Percentiles rank a stretch among this genome's conserved stretches.
phyloP scores from a whole-genome alignment of 2,329 filamentous ascomycete species.

The Xylaria sp. region DNA sequence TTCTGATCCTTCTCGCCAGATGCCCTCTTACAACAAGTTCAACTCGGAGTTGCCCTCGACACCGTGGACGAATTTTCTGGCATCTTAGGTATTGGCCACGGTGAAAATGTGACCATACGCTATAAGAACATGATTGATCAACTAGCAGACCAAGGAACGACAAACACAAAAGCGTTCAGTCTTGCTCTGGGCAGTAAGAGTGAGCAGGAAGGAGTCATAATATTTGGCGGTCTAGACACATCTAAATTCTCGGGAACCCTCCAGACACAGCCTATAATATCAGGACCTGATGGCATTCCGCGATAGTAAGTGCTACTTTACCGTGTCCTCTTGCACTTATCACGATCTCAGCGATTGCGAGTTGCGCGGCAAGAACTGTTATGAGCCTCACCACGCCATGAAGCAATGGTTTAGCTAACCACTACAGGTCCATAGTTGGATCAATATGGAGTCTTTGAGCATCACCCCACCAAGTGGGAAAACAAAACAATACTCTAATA shows the following conservation, averaged over 20 bases:
- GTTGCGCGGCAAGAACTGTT: neutral
- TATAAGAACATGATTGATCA: slow-evolving; percentile 65
- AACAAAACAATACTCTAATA: slow-evolving; percentile 51
- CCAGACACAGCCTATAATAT: slow-evolving; percentile 68
- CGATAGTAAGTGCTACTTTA: slow-evolving; percentile 52
- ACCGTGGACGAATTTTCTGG: slow-evolving; percentile 61
- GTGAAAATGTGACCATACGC: slow-evolving; percentile 56
- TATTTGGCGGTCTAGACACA: slow-evolving; percentile 75
- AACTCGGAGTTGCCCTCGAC: slow-evolving; percentile 72
- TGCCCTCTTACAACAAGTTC: slow-evolving; percentile 60
- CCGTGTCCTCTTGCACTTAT: neutral
- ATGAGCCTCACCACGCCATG: neutral
- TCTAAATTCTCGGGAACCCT: slow-evolving; percentile 71
- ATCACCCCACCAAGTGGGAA: slow-evolving; percentile 53
- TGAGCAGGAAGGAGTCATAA: slow-evolving; percentile 68
- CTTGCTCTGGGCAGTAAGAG: slow-evolving; percentile 72
- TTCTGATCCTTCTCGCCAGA: slow-evolving; percentile 37
- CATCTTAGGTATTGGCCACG: slow-evolving; percentile 81
- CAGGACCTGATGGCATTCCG: slow-evolving; percentile 63
- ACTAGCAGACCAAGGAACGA: slow-evolving; percentile 61
- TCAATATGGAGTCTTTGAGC: slow-evolving; percentile 58
- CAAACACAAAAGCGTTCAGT: slow-evolving; percentile 70
- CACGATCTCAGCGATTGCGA: neutral
- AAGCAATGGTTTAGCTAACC: slow-evolving; percentile 14
- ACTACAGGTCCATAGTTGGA: slow-evolving; percentile 51